phyloP scores from a whole-genome alignment of 2,329 filamentous ascomycete species.

The Xylariaceae sp. region DNA sequence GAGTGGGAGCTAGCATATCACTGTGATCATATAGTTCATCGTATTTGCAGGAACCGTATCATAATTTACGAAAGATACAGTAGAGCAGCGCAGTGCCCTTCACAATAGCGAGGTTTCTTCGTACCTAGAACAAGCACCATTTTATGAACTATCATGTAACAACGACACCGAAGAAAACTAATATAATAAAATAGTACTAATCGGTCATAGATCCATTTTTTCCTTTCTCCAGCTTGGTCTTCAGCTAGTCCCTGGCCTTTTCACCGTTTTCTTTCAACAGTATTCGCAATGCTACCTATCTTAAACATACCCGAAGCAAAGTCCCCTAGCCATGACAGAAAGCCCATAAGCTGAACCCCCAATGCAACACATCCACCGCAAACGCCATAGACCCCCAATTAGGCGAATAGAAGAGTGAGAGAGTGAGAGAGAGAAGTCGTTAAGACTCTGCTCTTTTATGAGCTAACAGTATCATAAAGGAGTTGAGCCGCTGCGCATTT shows the following conservation, averaged over 20 bases:
- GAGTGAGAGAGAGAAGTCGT: neutral
- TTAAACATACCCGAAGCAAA: neutral
- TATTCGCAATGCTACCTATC: neutral
- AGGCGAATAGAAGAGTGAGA: neutral
- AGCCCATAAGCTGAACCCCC: neutral
- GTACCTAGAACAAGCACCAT: conserved; percentile 41
- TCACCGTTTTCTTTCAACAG: neutral
- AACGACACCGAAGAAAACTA: neutral
- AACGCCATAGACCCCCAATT: neutral
- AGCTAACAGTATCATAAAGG: neutral
- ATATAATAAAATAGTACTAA: neutral
- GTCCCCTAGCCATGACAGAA: neutral
- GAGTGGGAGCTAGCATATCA: neutral
- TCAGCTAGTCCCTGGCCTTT: neutral
- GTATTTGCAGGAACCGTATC: neutral
- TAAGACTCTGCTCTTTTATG: neutral
- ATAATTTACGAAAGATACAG: conserved; percentile 54
- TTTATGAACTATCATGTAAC: conserved; percentile 3
- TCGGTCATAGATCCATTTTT: neutral
- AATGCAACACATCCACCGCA: neutral
- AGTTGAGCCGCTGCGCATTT: neutral
- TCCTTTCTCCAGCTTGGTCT: neutral
- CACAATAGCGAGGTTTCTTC: conserved; percentile 51
- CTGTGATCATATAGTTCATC: neutral
- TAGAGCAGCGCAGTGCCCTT: conserved; percentile 58